phyloP scores from a whole-genome alignment of 139 green algal species.

The Marvania coccoides region DNA sequence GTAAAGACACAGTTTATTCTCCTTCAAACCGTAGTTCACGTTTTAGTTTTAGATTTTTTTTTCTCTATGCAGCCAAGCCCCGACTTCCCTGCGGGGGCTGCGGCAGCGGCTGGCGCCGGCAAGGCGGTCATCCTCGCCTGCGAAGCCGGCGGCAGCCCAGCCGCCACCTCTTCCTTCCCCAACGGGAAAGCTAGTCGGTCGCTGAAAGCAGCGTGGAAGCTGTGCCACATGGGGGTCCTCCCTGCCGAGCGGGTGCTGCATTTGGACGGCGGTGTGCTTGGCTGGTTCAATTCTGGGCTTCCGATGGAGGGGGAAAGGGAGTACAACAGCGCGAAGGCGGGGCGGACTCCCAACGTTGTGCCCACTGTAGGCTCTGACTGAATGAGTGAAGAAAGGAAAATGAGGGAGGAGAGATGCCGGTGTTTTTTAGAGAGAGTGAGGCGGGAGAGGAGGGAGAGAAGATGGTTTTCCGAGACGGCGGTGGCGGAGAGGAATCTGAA shows the following conservation, averaged over 20 bases:
- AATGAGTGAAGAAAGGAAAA: no score
- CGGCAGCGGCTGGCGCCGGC: conserved; percentile 8
- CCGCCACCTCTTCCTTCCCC: conserved; percentile 36
- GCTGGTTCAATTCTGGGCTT: conserved; percentile 27
- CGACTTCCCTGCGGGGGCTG: conserved; percentile 22
- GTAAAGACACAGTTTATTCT: conserved; percentile 1
- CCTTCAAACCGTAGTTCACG: not conserved
- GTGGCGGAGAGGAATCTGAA: no score
- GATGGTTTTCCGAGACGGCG: no score
- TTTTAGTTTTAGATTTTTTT: not conserved
- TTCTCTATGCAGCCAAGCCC: conserved; percentile 25
- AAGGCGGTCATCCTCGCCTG: conserved; percentile 49
- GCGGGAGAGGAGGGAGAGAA: no score
- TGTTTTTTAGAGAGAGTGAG: no score
- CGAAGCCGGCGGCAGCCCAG: conserved; percentile 44
- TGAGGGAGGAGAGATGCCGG: no score
- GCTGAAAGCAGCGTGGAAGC: conserved; percentile 36
- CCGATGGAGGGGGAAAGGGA: conserved; percentile 35
- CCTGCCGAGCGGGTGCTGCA: conserved; percentile 20
- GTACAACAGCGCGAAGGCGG: not conserved
- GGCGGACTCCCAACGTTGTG: conserved; percentile 10
- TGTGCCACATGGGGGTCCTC: conserved; percentile 2
- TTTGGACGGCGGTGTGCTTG: conserved; percentile 41
- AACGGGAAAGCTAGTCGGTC: conserved; percentile 36
- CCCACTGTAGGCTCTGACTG: no score